phyloP scores from a whole-genome alignment of 106 monocot species.

The Cymbidium sinense region DNA sequence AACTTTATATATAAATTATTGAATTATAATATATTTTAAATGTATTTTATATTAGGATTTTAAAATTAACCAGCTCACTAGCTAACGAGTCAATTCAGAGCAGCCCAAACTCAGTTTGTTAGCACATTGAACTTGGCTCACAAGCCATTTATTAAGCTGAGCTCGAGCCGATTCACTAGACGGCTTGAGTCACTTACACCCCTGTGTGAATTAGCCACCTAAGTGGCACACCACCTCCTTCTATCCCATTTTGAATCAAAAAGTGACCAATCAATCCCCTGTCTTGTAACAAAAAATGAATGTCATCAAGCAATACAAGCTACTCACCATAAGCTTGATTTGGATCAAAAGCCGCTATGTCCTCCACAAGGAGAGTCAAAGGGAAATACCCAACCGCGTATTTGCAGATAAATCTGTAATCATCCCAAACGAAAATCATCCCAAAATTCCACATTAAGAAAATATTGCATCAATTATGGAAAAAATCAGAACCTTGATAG shows the following conservation, averaged over 20 bases:
- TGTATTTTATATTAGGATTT: too few species aligned
- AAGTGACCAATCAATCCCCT: neutral
- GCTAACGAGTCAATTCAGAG: too few species aligned
- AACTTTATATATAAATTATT: too few species aligned
- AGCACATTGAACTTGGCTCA: too few species aligned
- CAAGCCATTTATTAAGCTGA: too few species aligned
- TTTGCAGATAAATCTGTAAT: conserved; percentile 60
- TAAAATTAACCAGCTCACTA: too few species aligned
- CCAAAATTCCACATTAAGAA: neutral
- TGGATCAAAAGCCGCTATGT: conserved; percentile 63
- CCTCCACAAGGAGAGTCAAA: conserved; percentile 74
- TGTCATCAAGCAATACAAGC: neutral
- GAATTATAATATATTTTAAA: too few species aligned
- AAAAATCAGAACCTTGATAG: conserved; percentile 35
- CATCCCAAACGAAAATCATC: neutral
- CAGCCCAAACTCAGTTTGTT: too few species aligned
- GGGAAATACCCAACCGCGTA: conserved; percentile 77
- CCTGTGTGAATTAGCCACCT: too few species aligned
- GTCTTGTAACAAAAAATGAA: neutral
- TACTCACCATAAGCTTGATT: conserved; percentile 60
- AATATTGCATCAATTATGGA: neutral
- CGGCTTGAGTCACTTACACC: too few species aligned
- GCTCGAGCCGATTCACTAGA: too few species aligned
- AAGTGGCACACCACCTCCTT: too few species aligned
- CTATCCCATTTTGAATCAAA: neutral